These are phyloP conservation scores for Rhizophagus prolifer DNA, from an alignment of 192 early-diverging fungal species.

Conservation along the genomic window DNA sequence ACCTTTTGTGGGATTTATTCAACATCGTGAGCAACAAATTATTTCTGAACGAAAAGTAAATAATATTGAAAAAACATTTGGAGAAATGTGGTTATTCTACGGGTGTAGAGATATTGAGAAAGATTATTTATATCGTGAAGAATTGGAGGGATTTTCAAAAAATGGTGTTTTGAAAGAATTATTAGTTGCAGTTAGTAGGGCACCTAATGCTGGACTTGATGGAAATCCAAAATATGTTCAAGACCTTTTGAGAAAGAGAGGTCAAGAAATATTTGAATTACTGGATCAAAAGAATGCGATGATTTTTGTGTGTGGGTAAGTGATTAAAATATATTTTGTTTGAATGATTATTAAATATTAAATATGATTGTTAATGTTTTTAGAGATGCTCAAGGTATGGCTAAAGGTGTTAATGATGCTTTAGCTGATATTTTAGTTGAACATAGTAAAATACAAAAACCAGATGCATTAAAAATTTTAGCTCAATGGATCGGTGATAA, in stretches of 20 bases:
- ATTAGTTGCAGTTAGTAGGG: conserved; percentile 67
- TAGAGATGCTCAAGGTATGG: conserved; percentile 87
- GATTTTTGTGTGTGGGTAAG: conserved; percentile 77
- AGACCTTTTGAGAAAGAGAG: conserved; percentile 63
- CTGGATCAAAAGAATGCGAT: conserved; percentile 59
- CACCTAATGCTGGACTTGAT: conserved; percentile 34
- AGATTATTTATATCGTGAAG: conserved; percentile 71
- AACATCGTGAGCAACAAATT: conserved; percentile 58
- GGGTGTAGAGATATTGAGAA: conserved; percentile 70
- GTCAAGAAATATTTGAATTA: conserved; percentile 55
- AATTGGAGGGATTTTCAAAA: conserved; percentile 52
- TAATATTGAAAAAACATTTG: conserved; percentile 45
- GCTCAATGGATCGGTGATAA: conserved; percentile 62
- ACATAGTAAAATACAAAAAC: conserved; percentile 45
- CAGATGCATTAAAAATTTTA: conserved; percentile 57
- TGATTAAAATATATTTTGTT: conserved; percentile 1
- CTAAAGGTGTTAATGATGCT: conserved; percentile 78
- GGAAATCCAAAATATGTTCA: conserved; percentile 86
- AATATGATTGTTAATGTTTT: neutral
- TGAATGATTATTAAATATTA: conserved; percentile 28
- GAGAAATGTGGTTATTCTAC: conserved; percentile 73
- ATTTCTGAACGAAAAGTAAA: conserved; percentile 12
- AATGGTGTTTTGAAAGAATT: conserved; percentile 59
- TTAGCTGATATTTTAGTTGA: conserved; percentile 63
- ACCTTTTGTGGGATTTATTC: conserved; percentile 87